Evolutionary conservation across 345 rosid species (phyloP), one percentile per base, ranked within the genome.

Genomic region (Leavenworthia alabamica): DNA sequence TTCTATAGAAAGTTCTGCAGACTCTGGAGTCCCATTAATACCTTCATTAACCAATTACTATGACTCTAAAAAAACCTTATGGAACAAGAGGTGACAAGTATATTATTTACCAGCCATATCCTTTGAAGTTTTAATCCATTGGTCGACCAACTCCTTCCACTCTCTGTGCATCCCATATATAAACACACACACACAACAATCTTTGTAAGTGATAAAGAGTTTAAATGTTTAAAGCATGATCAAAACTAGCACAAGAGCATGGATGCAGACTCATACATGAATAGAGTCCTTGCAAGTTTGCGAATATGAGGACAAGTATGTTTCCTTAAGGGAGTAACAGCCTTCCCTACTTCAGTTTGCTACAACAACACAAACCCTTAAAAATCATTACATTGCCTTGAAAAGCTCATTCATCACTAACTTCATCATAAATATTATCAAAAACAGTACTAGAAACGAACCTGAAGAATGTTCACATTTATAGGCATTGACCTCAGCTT

Each of bases 331-430:
- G 74, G 62, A 81, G 80, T 85, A 62, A 93, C 94, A 42, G 84
- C 82, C 80, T 83, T 89, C 56, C 99, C 97, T 22, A 93, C 84
- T 73, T 79, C 85, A 70, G 96, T 87, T 63, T 60, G 79, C 99
- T 93, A 61, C 85, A n/a, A 55, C 20, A 63, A 72, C 5, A 11
- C 20, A 50, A 58, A 26, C 19, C 33, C 41, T 32, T 6, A 49
- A 19, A n/a, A n/a, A 39, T 54, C 24, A 47, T 24, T 56, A 13
- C 23, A 15, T 23, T 32, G 29, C 11, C 32, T 10, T 7, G 13
- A 29, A 43, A 46, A 41, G 24, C 48, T 57, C n/a, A n/a, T n/a
- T n/a, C n/a, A n/a, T n/a, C n/a, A n/a, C 6, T 32, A 51, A 27
- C 54, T 62, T 50, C 3, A 53, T 19, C 66, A 59, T 15, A n/a